phyloP scores from a whole-genome alignment of 2,329 filamentous ascomycete species.

The Aureobasidium sp. region DNA sequence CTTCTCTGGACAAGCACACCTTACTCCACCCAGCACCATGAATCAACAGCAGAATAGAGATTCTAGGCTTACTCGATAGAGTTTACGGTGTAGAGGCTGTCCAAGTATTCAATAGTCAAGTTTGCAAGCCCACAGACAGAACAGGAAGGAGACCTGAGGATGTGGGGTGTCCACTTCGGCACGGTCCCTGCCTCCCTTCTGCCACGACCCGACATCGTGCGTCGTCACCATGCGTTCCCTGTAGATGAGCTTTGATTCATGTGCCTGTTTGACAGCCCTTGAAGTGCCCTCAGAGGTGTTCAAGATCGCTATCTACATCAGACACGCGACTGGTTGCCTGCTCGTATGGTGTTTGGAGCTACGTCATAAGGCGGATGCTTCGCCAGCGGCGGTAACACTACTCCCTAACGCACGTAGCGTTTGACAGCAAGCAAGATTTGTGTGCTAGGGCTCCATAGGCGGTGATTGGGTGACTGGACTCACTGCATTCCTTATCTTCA shows the following conservation, averaged over 20 bases:
- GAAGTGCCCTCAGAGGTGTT: neutral
- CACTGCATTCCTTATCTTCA: neutral
- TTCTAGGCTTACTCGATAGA: neutral
- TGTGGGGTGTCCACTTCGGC: neutral
- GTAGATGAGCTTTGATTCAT: slow-evolving; percentile 4
- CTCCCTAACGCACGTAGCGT: neutral
- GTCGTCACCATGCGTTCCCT: neutral
- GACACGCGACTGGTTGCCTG: neutral
- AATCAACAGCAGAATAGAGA: neutral
- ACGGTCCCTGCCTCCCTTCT: neutral
- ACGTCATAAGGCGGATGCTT: neutral
- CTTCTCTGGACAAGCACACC: neutral
- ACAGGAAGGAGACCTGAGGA: neutral
- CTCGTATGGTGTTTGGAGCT: neutral
- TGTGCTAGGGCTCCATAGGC: neutral
- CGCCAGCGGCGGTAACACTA: neutral
- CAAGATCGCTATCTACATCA: neutral
- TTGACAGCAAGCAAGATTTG: neutral
- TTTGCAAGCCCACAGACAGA: neutral
- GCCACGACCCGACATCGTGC: neutral
- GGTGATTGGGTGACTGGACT: neutral
- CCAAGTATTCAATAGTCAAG: neutral
- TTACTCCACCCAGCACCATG: neutral
- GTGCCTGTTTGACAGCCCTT: neutral
- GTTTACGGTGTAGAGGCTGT: neutral